Evolutionary conservation across 164 flowering plant species (phyloP), one percentile per base, ranked within the genome.

Genomic region (Berberis thunbergii): DNA sequence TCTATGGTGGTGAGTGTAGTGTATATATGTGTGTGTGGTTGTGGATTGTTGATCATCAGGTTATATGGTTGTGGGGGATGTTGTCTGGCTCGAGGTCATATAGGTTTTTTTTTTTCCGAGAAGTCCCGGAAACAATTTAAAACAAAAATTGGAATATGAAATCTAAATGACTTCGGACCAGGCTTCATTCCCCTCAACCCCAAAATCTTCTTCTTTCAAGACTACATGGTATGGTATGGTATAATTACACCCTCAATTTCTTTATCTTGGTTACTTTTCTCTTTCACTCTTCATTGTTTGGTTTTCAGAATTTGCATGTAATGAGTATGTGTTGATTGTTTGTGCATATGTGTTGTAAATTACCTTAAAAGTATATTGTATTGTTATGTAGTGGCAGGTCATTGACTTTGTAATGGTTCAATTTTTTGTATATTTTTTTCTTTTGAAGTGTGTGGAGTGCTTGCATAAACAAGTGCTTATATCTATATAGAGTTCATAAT

Each of bases 1-100:
- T 54, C 53, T 7, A 6, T 55, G 9, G 54, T 11, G 4, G 1
- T 45, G 6, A 26, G 26, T 59, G 42, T 40, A 3, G 42, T 50
- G 56, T 41, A 53, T 42, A 38, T 0, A 54, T n/a, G 8, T 43
- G 46, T n/a, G n/a, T 11, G 57, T 12, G 9, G 8, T 11, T 52
- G 57, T 8, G 48, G n/a, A 6, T 43, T 8, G 2, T 45, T 11
- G 13, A 48, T 49, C 42, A 49, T 56, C 26, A 65, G 68, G 68
- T 65, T 57, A 58, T 64, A n/a, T 38, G 64, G 78, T 64, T 78
- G 74, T 72, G 76, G 75, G 78, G 81, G 61, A 73, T 72, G 78
- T 75, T 78, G 81, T 78, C 75, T 75, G 78, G 76, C 74, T 75
- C 78, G 78, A 75, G 76, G 74, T 66, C 80, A 74, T 69, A 46